These are phyloP conservation scores for Suhomyces kunorum DNA, from an alignment of 1,139 yeast species.

Conservation along the genomic window DNA sequence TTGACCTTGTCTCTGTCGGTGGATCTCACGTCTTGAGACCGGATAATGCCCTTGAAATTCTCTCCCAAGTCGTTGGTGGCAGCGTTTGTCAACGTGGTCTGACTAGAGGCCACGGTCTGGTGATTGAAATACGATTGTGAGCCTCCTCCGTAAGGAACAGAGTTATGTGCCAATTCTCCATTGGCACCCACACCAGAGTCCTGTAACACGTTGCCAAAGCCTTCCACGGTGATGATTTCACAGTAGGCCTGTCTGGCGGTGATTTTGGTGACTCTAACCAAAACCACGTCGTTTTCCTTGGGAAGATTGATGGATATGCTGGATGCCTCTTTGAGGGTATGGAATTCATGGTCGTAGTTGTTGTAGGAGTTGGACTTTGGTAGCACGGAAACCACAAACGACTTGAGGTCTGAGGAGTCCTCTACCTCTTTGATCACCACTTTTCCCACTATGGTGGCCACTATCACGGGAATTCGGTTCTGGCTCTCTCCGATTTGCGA, in stretches of 20 bases:
- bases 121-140: constrained; percentile 45
- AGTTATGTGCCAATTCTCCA: constrained; percentile 48
- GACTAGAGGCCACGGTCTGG: constrained; percentile 49
- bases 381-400: constrained; percentile 34
- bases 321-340: constrained; percentile 18
- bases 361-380: constrained; percentile 36
- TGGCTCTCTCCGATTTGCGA: constrained; percentile 29
- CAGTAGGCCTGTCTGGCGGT: constrained; percentile 72
- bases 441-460: constrained; percentile 68
- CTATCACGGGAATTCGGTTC: constrained; percentile 49
- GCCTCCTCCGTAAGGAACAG: constrained; percentile 52
- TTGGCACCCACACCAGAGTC: constrained; percentile 71
- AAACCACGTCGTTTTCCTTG: constrained; percentile 78
- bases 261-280: constrained; percentile 72
- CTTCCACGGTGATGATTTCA: constrained; percentile 81
- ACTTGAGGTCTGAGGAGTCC: constrained; percentile 20
- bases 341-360: constrained; percentile 29
- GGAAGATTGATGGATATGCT: constrained; percentile 60
- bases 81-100: constrained; percentile 35
- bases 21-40: constrained; percentile 86
- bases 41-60: constrained; percentile 83
- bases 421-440: constrained; percentile 37
- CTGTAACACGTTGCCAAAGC: constrained; percentile 54
- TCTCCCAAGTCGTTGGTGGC: constrained; percentile 76
- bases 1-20: constrained; percentile 89